Conservation (phyloP, 352 stramenopile genomes). For the Phytophthora nicotianae region DNA sequence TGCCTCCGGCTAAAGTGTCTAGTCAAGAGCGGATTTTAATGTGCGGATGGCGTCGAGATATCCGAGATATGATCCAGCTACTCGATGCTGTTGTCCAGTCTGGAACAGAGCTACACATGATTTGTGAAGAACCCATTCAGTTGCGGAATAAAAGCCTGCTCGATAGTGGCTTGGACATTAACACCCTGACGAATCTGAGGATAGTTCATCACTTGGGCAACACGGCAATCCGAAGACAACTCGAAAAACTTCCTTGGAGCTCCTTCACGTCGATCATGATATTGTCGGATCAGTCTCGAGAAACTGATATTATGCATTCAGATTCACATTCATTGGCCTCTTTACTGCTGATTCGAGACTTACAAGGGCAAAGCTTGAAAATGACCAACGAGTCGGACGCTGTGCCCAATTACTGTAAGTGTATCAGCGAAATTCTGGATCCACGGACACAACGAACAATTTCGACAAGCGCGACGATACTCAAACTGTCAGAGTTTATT, state of each 20-base stretch:
- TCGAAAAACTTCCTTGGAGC: conserved; percentile 61
- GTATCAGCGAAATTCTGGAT: conserved; percentile 89
- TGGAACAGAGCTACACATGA: conserved; percentile 78
- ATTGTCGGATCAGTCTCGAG: conserved; percentile 68
- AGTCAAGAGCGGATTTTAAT: conserved; percentile 80
- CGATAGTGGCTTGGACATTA: conserved; percentile 62
- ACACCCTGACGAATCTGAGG: conserved; percentile 53
- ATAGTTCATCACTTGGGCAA: conserved; percentile 81
- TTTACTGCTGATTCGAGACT: conserved; percentile 83
- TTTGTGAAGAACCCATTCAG: conserved; percentile 76
- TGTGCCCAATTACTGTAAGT: conserved; percentile 55
- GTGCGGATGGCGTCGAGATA: conserved; percentile 89
- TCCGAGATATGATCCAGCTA: conserved; percentile 88
- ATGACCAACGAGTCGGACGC: not conserved
- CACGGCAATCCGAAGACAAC: conserved; percentile 76
- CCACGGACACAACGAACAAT: conserved; percentile 87
- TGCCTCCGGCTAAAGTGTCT: conserved; percentile 19
- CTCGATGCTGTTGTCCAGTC: conserved; percentile 73
- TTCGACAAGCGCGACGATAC: conserved; percentile 69
- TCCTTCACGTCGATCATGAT: conserved; percentile 88
- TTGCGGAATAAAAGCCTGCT: conserved; percentile 66
- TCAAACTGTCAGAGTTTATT: conserved; percentile 86
- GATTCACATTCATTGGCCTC: conserved; percentile 88
- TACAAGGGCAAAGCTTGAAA: conserved; percentile 43
- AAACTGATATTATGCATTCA: conserved; percentile 86